Evolutionary conservation across 75 land plant genomes (phyloP), one percentile per base, ranked within the genome.

Genomic region (Selaginella tamariscina): DNA sequence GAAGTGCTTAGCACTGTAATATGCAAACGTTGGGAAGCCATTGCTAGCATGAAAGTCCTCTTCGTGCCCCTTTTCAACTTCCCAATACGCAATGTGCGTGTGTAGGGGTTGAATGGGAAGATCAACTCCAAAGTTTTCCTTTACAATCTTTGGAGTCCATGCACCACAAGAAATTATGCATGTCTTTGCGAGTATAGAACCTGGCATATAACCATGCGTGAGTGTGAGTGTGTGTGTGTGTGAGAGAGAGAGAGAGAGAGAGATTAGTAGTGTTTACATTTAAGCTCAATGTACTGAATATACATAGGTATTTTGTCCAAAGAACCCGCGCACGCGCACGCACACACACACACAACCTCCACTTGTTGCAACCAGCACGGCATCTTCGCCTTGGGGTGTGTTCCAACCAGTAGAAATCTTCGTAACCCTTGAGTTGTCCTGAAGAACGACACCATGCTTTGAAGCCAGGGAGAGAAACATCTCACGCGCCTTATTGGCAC

Each of bases 401-500:
- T 65, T 81, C 75, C 73, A 33, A 9, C 71, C 69, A 1, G 44
- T 20, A 8, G 67, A 33, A 23, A 82, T 77, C 18, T 66, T 59
- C n/a, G 56, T 55, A 2, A 91, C 89, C 65, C 80, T 76, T 28
- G 60, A 62, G 60, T 77, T 76, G 79, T 91, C 97, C 44, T 70
- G 74, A 9, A 91, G 57, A 1, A 72, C 72, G 11, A 93, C 92
- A 1, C 97, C 97, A 18, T 81, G 75, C 21, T 60, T 32, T 1
- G 72, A 24, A 22, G 97, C 94, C 9, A 91, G 83, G 2, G 85
- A 33, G 54, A 83, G 89, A 33, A 84, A 86, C 94, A 88, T 86
- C 56, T 89, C 80, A 24, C 85, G 85, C 0, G 97, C 97, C 74
- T 91, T 91, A 13, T 89, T 80, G 27, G 97, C 85, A 70, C 81